Conservation (phyloP, 768 basidiomycete genomes). For the Podaxis carcinomalis region DNA sequence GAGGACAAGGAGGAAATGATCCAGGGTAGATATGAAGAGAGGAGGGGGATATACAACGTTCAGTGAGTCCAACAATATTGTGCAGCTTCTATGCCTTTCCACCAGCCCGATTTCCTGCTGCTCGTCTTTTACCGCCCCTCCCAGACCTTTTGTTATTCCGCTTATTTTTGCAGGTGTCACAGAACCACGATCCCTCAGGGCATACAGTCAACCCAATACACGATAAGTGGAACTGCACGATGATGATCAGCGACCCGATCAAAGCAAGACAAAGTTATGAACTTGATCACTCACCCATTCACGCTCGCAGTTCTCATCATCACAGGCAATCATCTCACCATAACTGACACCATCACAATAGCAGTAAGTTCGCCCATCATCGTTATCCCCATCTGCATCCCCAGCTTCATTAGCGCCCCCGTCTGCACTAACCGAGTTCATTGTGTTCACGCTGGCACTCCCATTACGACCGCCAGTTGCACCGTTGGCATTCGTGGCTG, state of each 20-base stretch:
- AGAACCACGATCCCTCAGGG: constrained; percentile 75
- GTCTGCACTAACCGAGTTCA: constrained; percentile 5
- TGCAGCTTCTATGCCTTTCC: constrained; percentile 17
- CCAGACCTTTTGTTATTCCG: constrained; percentile 47
- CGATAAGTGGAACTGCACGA: constrained; percentile 67
- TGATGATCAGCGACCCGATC: constrained; percentile 4
- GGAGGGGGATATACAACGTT: background rate
- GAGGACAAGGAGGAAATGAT: background rate
- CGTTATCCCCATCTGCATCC: constrained; percentile 52
- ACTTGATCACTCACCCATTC: constrained; percentile 77
- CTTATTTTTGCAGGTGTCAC: constrained; percentile 60
- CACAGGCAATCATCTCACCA: constrained; percentile 95
- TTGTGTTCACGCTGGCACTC: background rate
- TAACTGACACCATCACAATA: constrained; percentile 81
- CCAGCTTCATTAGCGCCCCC: constrained; percentile 35
- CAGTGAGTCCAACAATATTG: background rate
- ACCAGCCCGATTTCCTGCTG: constrained; percentile 24
- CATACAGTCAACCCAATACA: constrained; percentile 66
- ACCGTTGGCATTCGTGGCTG: constrained; percentile 26
- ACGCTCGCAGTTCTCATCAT: constrained; percentile 69
- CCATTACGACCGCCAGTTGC: constrained; percentile 22
- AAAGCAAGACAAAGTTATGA: constrained; percentile 3
- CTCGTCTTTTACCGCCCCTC: constrained; percentile 49
- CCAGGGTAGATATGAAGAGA: background rate
- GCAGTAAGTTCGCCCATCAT: constrained; percentile 73